Evolutionary conservation across 768 basidiomycete genomes (phyloP).

Genomic region (Albatrellus ellisii): DNA sequence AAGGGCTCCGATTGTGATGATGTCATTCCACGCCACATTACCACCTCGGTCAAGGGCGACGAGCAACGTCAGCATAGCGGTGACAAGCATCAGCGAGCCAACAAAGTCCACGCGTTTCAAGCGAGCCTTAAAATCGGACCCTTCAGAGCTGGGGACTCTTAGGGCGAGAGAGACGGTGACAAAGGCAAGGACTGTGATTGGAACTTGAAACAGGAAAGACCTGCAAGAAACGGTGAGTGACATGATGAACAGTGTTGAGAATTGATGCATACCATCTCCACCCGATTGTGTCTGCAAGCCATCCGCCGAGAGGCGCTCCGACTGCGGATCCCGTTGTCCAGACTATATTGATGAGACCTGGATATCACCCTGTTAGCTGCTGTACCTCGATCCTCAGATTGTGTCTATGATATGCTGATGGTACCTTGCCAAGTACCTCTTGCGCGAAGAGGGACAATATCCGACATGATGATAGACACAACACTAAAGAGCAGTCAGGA

Average conservation of each 20-base stretch:
- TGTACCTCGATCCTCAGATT: neutral
- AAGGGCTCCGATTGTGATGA: constrained; percentile 14
- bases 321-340: constrained; percentile 42
- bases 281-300: constrained; percentile 47
- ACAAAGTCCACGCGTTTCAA: constrained; percentile 50
- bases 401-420: neutral
- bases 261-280: constrained; percentile 41
- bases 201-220: constrained; percentile 51
- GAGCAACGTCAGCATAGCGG: constrained; percentile 43
- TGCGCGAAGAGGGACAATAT: constrained; percentile 45
- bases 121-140: constrained; percentile 32
- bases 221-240: constrained; percentile 15
- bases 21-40: constrained; percentile 20
- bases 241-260: neutral
- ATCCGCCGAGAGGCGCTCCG: constrained; percentile 53
- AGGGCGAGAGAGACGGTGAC: constrained; percentile 38
- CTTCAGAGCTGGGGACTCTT: constrained; percentile 32
- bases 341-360: constrained; percentile 46
- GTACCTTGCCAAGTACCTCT: constrained; percentile 63
- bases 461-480: constrained; percentile 53
- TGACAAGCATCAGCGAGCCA: constrained; percentile 41
- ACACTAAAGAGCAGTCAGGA: constrained; percentile 23
- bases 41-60: constrained; percentile 36
- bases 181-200: constrained; percentile 40
- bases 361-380: neutral